Base-by-base conservation (phyloP, 2,329 filamentous ascomycete genomes). In the Aureobasidium vineae region DNA sequence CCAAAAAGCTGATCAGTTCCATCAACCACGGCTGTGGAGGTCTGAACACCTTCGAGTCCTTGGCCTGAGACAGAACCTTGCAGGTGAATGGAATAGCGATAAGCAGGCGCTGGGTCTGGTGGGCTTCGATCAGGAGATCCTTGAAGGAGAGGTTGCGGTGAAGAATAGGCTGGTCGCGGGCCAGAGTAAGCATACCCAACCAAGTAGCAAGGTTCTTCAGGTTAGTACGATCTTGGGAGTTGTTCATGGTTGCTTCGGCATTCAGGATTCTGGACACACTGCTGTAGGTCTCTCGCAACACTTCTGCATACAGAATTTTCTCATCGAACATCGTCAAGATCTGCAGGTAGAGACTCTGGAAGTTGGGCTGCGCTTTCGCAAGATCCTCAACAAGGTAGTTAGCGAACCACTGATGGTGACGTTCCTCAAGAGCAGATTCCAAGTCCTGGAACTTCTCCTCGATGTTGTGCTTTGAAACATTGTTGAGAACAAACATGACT, bases 121-220 rank as follows among this genome's bases (percentile, higher is more conserved):
- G 93, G 0, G 91, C 95, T 78, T 99, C 95, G 52, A 97, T 88
- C 5, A 99, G 84, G 6, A 99, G 83, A 73, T 98, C 92, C 77
- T 96, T 96, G 84, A 99, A 98, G 1, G 94, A 96, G 68, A 99
- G 93, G 74, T 98, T 97, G 74, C 90, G 92, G 76, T 97, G 93
- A 74, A 94, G 93, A 79, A 99, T 96, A 0, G 95, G 95, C 75
- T 94, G 94, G 75, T 99, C 90, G 63, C 94, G 89, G 31, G 95
- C 95, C 65, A 99, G 86, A 1, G 95, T 99, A 72, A 99, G 78
- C 21, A 94, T 90, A 13, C 95, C 95, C 47, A 99, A 86, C 96
- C 96, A 99, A 45, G 87, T 88, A 68, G 92, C 95, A 16, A 99
- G 84, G 74, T 97, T 97, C 79, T 98, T 98, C 40, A 99, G 82